phyloP scores from a whole-genome alignment of 805 yeast genomes.

The Wickerhamomyces mucosus region DNA sequence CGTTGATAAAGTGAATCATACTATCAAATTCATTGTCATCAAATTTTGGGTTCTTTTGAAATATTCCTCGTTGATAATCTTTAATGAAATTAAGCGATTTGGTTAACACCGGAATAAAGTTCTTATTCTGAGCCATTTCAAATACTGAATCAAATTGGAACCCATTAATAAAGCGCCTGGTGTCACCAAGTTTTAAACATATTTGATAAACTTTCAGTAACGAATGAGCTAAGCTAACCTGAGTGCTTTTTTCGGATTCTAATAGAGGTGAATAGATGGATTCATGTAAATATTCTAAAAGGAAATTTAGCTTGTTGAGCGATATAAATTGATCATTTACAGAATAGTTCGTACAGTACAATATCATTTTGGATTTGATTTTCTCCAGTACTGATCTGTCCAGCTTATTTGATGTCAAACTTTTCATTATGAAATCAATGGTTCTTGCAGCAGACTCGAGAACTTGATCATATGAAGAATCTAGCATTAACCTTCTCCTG shows the following conservation, averaged over 20 bases:
- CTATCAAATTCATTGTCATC: not conserved
- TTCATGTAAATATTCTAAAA: slow-evolving; percentile 8
- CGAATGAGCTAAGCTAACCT: not conserved
- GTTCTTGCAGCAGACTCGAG: slow-evolving; percentile 18
- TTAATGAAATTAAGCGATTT: no score
- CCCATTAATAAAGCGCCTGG: not conserved
- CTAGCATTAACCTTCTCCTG: slow-evolving; percentile 13
- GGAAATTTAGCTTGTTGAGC: slow-evolving; percentile 8
- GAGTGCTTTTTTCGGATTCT: not conserved
- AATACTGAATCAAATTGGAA: not conserved
- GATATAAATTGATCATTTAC: slow-evolving; percentile 8
- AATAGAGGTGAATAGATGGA: not conserved
- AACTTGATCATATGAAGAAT: slow-evolving; percentile 13
- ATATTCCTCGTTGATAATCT: no score
- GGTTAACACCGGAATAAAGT: no score
- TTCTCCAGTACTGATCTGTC: slow-evolving; percentile 6
- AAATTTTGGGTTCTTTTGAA: no score
- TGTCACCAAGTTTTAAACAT: not conserved
- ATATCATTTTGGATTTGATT: slow-evolving; percentile 16
- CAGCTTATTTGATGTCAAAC: slow-evolving; percentile 2
- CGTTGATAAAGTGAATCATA: slow-evolving; percentile 1
- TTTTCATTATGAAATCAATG: slow-evolving; percentile 11
- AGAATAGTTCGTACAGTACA: slow-evolving; percentile 10
- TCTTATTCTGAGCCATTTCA: no score
- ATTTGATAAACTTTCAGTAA: not conserved